Evolutionary conservation across 345 rosid genomes (phyloP).

Genomic region (Durio zibethinus): DNA sequence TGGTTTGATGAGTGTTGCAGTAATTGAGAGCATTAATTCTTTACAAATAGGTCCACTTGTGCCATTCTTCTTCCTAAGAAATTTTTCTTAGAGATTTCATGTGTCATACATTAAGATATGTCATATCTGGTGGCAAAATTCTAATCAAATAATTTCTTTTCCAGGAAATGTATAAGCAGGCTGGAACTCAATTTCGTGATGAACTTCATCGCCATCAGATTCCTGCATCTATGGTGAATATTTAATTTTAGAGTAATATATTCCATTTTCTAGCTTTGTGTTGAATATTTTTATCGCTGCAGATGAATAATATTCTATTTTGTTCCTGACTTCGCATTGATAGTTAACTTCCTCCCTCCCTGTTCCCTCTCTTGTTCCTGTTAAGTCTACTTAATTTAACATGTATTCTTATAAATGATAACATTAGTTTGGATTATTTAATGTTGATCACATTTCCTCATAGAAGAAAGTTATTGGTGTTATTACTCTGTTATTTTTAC

Average conservation of each 20-base stretch:
- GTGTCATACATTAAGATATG: neutral
- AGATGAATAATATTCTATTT: slow-evolving; percentile 9
- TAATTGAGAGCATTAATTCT: neutral
- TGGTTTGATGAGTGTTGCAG: neutral
- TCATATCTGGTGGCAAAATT: neutral
- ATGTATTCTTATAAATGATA: neutral
- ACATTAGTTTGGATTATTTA: neutral
- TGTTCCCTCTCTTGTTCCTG: neutral
- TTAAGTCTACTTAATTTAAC: slow-evolving; percentile 5
- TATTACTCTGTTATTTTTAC: neutral
- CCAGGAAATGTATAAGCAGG: slow-evolving; percentile 94
- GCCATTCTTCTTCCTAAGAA: neutral
- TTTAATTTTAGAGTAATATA: slow-evolving; percentile 18
- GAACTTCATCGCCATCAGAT: slow-evolving; percentile 95
- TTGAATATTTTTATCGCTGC: neutral
- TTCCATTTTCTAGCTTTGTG: slow-evolving; percentile 11
- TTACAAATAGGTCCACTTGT: slow-evolving; percentile 4
- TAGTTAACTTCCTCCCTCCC: neutral
- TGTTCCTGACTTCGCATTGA: neutral
- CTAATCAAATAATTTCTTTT: slow-evolving; percentile 20
- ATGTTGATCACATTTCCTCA: neutral
- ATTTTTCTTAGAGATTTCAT: neutral
- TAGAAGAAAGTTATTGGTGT: neutral
- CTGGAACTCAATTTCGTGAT: slow-evolving; percentile 90
- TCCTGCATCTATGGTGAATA: slow-evolving; percentile 74